Conservation (phyloP, 495 filamentous ascomycete genomes). For the Neurospora sp. region DNA sequence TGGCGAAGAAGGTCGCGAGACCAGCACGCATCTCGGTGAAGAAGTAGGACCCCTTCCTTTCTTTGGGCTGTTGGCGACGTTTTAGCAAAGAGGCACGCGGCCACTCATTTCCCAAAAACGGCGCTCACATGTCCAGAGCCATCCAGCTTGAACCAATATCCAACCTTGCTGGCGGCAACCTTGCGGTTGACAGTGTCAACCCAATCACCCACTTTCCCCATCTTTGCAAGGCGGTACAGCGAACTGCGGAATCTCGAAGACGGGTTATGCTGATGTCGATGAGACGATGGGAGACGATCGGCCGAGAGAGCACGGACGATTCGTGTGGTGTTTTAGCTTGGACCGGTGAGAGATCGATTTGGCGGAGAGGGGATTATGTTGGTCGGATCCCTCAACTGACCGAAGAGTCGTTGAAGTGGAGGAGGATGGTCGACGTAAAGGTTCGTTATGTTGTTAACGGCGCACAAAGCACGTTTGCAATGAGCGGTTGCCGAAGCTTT, state of each 20-base stretch:
- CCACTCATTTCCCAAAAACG: neutral
- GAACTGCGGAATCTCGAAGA: neutral
- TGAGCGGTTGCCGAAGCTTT: slow-evolving; percentile 2
- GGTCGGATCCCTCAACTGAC: neutral
- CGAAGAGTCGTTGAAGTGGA: neutral
- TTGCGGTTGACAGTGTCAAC: slow-evolving; percentile 42
- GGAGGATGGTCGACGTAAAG: neutral
- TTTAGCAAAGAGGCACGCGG: slow-evolving; percentile 8
- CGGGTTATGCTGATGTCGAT: neutral
- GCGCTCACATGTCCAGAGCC: slow-evolving; percentile 60
- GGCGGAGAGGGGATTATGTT: neutral
- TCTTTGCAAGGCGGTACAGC: neutral
- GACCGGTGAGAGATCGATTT: neutral
- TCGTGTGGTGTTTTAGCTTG: neutral
- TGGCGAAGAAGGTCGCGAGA: slow-evolving; percentile 75
- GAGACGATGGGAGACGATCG: neutral
- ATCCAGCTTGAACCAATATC: slow-evolving; percentile 64
- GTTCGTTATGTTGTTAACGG: neutral
- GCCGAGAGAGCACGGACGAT: neutral
- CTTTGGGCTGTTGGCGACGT: slow-evolving; percentile 51
- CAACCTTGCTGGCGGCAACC: slow-evolving; percentile 50
- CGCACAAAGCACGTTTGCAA: neutral
- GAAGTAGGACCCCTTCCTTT: slow-evolving; percentile 66
- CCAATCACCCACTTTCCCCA: slow-evolving; percentile 31
- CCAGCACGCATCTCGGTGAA: slow-evolving; percentile 72